These are phyloP conservation scores for Scutellaria baicalensis DNA, from an alignment of 257 asterid genomes.

Conservation along the genomic window DNA sequence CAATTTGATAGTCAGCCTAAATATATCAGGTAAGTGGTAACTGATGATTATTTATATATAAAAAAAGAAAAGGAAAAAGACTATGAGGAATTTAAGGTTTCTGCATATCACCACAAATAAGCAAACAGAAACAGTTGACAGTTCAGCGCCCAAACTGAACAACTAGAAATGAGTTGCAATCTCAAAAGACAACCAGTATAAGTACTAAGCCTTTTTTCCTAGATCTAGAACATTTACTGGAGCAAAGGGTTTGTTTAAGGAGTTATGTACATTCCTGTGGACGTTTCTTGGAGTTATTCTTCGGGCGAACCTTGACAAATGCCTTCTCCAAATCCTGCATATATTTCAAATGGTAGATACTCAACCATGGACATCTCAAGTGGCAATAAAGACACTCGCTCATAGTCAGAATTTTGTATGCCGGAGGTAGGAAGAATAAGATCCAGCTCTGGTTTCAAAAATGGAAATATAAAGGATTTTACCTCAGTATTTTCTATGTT, in stretches of 20 bases:
- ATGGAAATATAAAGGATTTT: background rate
- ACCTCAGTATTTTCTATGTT: constrained; percentile 36
- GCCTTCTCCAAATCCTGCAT: constrained; percentile 73
- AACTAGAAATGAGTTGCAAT: too few relatives aligned
- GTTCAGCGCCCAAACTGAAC: too few relatives aligned
- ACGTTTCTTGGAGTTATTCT: constrained; percentile 77
- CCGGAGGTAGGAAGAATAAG: background rate
- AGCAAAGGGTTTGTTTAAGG: too few relatives aligned
- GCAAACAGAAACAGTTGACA: too few relatives aligned
- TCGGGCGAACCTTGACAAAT: constrained; percentile 61
- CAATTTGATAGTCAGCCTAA: too few relatives aligned
- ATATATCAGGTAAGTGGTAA: background rate
- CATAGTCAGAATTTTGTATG: background rate
- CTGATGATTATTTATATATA: background rate
- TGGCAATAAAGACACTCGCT: background rate
- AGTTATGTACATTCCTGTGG: constrained; percentile 22
- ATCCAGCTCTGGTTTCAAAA: background rate
- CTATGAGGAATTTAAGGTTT: background rate
- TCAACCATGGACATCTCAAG: background rate
- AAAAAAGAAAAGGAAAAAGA: too few relatives aligned
- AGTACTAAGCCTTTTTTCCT: background rate
- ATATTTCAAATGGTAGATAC: background rate
- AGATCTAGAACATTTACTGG: background rate
- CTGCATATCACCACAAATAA: background rate
- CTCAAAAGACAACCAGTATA: background rate